Evolutionary conservation across 257 asterid species (phyloP), one percentile per base, ranked within the genome.

Genomic region (Solanum bulbocastanum): DNA sequence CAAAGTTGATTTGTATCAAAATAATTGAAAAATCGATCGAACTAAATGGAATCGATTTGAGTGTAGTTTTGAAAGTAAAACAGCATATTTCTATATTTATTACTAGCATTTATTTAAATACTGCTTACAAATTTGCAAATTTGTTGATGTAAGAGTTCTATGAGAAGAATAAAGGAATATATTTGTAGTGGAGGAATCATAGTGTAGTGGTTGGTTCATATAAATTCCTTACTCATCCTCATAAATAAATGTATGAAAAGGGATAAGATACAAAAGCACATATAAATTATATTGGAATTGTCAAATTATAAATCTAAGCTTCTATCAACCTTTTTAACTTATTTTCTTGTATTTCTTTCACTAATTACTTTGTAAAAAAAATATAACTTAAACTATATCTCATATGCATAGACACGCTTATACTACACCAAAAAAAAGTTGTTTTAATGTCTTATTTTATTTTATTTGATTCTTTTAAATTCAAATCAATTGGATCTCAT

Each of bases 401-500:
- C 6, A 71, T 14, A 2, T 7, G n/a, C 12, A 69, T 7, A 69
- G 0, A 30, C 0, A 3, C 0, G 3, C 4, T 32, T 69, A 32
- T 15, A 69, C 3, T 69, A 7, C n/a, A 30, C 11, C 5, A 69
- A 69, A 69, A 69, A 15, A 13, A 3, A 14, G 3, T 10, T 8
- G 5, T 6, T 27, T 0, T 68, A 14, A 13, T 15, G 10, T 69
- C 22, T 30, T 30, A 69, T 30, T 16, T 30, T 30, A 69, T 30
- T 16, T 30, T 15, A 68, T 30, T 68, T 30, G 23, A 30, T 3
- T 30, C 6, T 69, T 69, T 69, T 2, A 32, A 30, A 30, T 32
- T 16, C 0, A 71, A 32, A 71, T 0, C 0, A 3, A 71, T 8
- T 0, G 0, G 1, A 69, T 32, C 13, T 71, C 6, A 32, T 71